phyloP scores from a whole-genome alignment of 2,329 filamentous ascomycete genomes.

The Hirsutella minnesotensis region DNA sequence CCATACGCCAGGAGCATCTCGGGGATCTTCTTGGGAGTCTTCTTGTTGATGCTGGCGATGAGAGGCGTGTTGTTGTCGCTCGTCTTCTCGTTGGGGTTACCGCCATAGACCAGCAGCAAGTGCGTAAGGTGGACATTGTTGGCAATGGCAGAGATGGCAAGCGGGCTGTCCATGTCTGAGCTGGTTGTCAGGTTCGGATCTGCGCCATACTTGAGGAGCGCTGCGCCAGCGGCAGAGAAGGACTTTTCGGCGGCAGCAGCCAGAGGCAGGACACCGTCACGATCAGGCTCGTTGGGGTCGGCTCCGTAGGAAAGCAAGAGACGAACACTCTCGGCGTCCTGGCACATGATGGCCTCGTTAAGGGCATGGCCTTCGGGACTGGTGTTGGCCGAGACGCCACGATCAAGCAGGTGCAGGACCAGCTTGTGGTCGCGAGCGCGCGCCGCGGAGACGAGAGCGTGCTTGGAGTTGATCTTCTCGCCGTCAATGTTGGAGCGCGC shows the following conservation, averaged over 20 bases:
- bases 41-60: slow-evolving; percentile 47
- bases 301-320: slow-evolving; percentile 45
- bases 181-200: slow-evolving; percentile 41
- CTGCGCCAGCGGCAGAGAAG: slow-evolving; percentile 43
- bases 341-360: slow-evolving; percentile 37
- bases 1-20: slow-evolving; percentile 50
- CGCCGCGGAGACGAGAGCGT: slow-evolving; percentile 40
- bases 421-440: slow-evolving; percentile 44
- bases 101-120: slow-evolving; percentile 49
- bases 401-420: slow-evolving; percentile 45
- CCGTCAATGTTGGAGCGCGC: slow-evolving; percentile 31
- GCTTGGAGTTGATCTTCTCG: slow-evolving; percentile 30
- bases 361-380: slow-evolving; percentile 34
- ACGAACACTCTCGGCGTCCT: slow-evolving; percentile 41
- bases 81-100: slow-evolving; percentile 40
- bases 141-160: slow-evolving; percentile 36
- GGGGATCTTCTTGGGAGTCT: slow-evolving; percentile 39
- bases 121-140: slow-evolving; percentile 46
- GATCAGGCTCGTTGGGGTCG: slow-evolving; percentile 40
- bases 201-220: slow-evolving; percentile 53
- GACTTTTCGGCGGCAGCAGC: slow-evolving; percentile 37
- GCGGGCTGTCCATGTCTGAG: slow-evolving; percentile 39
- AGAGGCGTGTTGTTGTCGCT: slow-evolving; percentile 49
- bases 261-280: slow-evolving; percentile 38
- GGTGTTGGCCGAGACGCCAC: slow-evolving; percentile 40